phyloP scores from a whole-genome alignment of 495 filamentous ascomycete genomes.

The Venustampulla echinocandica region DNA sequence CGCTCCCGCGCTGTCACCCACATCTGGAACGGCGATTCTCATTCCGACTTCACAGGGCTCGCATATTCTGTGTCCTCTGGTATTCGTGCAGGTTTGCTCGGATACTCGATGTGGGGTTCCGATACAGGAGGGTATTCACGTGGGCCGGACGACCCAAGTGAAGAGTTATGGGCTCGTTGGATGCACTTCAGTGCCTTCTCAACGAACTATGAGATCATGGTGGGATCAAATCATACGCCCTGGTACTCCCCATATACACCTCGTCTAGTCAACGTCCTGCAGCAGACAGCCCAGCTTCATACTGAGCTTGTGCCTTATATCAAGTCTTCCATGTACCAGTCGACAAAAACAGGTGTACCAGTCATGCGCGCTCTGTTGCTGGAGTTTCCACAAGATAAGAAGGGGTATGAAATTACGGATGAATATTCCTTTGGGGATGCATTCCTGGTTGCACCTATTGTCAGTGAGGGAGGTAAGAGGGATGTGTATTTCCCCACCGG shows the following conservation, averaged over 20 bases:
- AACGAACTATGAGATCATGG: constrained; percentile 29
- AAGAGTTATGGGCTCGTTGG: constrained; percentile 29
- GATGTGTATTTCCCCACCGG: constrained; percentile 25
- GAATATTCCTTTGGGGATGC: constrained; percentile 26
- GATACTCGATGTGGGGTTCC: constrained; percentile 24
- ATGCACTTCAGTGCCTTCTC: constrained; percentile 28
- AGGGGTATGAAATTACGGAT: constrained; percentile 19
- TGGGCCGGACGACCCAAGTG: constrained; percentile 17
- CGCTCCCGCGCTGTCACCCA: constrained; percentile 16
- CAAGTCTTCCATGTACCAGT: constrained; percentile 22
- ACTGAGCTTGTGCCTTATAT: constrained; percentile 26
- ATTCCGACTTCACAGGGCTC: constrained; percentile 24
- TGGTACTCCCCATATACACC: constrained; percentile 25
- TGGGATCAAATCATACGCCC: constrained; percentile 28
- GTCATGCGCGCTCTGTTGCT: constrained; percentile 28
- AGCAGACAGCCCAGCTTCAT: constrained; percentile 24
- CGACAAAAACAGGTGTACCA: constrained; percentile 22
- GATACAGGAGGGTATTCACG: constrained; percentile 28
- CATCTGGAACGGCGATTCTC: constrained; percentile 28
- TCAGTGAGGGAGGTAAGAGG: constrained; percentile 19
- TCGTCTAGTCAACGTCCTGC: constrained; percentile 21
- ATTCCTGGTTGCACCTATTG: constrained; percentile 26
- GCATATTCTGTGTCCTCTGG: constrained; percentile 24
- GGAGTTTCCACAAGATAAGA: constrained; percentile 21
- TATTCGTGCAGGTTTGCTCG: constrained; percentile 25